Evolutionary conservation across 495 filamentous ascomycete genomes (phyloP).

Genomic region (Lasiosphaeria ovina): DNA sequence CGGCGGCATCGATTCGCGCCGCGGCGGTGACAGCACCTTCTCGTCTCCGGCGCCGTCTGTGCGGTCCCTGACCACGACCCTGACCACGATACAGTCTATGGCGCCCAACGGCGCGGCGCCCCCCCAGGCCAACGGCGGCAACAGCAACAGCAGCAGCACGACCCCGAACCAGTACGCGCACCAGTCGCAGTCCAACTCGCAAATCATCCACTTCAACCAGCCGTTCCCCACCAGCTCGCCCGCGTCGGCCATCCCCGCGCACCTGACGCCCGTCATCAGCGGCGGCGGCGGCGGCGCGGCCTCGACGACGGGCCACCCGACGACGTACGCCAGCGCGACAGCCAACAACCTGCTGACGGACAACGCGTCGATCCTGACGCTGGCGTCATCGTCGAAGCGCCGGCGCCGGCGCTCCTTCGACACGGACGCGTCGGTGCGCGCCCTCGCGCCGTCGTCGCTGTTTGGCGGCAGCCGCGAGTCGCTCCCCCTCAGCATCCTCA

Average conservation of each 20-base stretch:
- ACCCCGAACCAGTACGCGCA: constrained; percentile 35
- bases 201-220: constrained; percentile 76
- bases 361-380: constrained; percentile 90
- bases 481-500: constrained; percentile 84
- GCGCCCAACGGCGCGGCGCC: constrained; percentile 64
- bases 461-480: constrained; percentile 89
- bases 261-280: constrained; percentile 57
- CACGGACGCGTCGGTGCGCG: constrained; percentile 92
- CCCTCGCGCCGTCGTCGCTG: constrained; percentile 83
- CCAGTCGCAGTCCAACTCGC: constrained; percentile 44
- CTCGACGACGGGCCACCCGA: constrained; percentile 55
- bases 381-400: constrained; percentile 93
- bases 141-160: constrained; percentile 30
- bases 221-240: constrained; percentile 78
- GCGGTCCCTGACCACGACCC: constrained; percentile 86
- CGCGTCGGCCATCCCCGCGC: constrained; percentile 75
- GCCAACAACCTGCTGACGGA: constrained; percentile 91
- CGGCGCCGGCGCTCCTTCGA: constrained; percentile 87
- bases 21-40: constrained; percentile 83
- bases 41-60: constrained; percentile 91
- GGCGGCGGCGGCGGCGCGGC: constrained; percentile 16
- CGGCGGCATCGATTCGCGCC: constrained; percentile 61
- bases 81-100: constrained; percentile 92
- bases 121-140: constrained; percentile 59
- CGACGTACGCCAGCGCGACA: constrained; percentile 83